These are phyloP conservation scores for Phytophthora citrophthora DNA, from an alignment of 352 stramenopile genomes.

Conservation along the genomic window DNA sequence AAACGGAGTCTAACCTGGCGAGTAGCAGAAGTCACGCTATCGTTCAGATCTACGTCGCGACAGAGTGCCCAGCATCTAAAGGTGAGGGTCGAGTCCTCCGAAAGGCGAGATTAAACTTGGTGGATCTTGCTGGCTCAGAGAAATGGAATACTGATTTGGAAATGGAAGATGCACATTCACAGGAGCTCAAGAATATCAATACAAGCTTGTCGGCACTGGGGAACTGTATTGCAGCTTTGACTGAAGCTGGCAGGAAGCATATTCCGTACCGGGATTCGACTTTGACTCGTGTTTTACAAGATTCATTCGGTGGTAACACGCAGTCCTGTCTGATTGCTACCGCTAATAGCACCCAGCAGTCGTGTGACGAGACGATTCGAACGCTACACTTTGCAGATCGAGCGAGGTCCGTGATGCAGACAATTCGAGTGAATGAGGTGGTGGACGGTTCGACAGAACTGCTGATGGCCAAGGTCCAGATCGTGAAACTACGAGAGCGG, in stretches of 20 bases:
- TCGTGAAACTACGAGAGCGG: constrained; percentile 55
- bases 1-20: constrained; percentile 87
- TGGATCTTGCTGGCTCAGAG: constrained; percentile 81
- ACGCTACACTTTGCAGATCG: constrained; percentile 84
- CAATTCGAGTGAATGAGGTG: constrained; percentile 70
- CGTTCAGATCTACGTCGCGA: constrained; percentile 85
- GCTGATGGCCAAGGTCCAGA: constrained; percentile 62
- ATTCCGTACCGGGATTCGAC: constrained; percentile 93
- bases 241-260: constrained; percentile 79
- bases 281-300: constrained; percentile 87
- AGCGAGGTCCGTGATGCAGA: constrained; percentile 76
- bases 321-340: constrained; percentile 79
- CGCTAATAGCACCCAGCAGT: constrained; percentile 48
- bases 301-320: constrained; percentile 81
- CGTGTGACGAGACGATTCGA: constrained; percentile 73
- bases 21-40: constrained; percentile 93
- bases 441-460: constrained; percentile 61
- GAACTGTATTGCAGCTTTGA: constrained; percentile 91
- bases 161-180: constrained; percentile 73
- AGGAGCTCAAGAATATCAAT: constrained; percentile 93
- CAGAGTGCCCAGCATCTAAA: constrained; percentile 31
- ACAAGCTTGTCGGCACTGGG: constrained; percentile 89
- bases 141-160: constrained; percentile 85
- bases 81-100: constrained; percentile 47
- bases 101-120: constrained; percentile 72